Evolutionary conservation across 768 basidiomycete genomes (phyloP).

Genomic region (Boletus bicolor): DNA sequence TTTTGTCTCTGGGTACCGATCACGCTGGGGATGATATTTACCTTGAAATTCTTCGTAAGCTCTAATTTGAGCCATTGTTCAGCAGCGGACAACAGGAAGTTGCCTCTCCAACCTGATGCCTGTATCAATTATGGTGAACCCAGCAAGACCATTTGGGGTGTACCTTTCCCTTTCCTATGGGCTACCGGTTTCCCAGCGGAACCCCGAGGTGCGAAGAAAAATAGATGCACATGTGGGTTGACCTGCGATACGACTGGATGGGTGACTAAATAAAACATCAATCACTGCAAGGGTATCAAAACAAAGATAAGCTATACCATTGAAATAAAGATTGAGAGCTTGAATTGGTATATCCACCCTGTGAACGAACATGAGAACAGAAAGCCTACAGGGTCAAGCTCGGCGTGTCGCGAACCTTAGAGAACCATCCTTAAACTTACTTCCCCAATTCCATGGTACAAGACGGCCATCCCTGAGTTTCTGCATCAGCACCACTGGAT

Average conservation of each 20-base stretch:
- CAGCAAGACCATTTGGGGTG: neutral
- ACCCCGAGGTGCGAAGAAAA: conserved; percentile 90
- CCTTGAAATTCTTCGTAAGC: conserved; percentile 95
- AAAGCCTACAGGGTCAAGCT: neutral
- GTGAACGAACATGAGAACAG: neutral
- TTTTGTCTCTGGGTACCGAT: neutral
- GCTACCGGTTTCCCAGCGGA: conserved; percentile 92
- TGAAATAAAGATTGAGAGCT: conserved; percentile 83
- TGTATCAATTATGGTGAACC: neutral
- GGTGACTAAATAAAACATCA: conserved; percentile 53
- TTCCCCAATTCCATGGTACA: conserved; percentile 94
- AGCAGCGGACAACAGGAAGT: conserved; percentile 85
- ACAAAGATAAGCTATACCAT: conserved; percentile 43
- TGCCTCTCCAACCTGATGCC: conserved; percentile 83
- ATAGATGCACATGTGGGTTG: conserved; percentile 87
- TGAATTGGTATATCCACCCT: conserved; percentile 96
- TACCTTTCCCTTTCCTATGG: conserved; percentile 89
- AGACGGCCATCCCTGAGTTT: conserved; percentile 77
- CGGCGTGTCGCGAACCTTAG: conserved; percentile 50
- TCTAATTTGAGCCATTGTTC: conserved; percentile 97
- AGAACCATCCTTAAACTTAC: conserved; percentile 90
- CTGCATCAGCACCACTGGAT: conserved; percentile 94
- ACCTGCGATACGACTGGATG: conserved; percentile 94
- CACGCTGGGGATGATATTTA: conserved; percentile 4
- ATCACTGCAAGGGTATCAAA: neutral